Conservation (phyloP, 2,329 filamentous ascomycete genomes). For the Paraphoma sp. region DNA sequence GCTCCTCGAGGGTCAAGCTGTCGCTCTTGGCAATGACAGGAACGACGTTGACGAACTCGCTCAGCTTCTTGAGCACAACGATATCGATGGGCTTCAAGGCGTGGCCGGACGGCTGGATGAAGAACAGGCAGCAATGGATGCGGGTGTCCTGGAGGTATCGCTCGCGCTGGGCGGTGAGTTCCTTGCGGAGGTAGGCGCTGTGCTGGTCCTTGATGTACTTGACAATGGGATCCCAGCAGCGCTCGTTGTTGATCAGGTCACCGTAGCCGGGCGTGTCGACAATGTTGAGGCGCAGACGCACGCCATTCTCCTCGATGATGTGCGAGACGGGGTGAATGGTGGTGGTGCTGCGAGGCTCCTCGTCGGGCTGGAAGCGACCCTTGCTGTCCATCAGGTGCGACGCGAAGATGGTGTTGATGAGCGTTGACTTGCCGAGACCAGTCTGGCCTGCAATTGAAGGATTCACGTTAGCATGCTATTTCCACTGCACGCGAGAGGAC, state of each 20-base stretch:
- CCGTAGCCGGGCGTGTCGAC: slow-evolving; percentile 98
- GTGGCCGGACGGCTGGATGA: slow-evolving; percentile 98
- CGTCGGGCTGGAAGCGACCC: slow-evolving; percentile 89
- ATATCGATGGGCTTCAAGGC: slow-evolving; percentile 99
- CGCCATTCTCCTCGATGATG: slow-evolving; percentile 99
- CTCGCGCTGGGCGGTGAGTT: slow-evolving; percentile 98
- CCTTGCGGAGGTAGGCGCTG: slow-evolving; percentile 98
- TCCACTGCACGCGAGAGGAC: not conserved
- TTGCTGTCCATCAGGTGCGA: slow-evolving; percentile 99
- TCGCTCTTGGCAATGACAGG: slow-evolving; percentile 99
- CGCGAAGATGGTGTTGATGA: slow-evolving; percentile 99
- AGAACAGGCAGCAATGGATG: slow-evolving; percentile 99
- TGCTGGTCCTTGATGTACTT: slow-evolving; percentile 99
- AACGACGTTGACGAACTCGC: slow-evolving; percentile 98
- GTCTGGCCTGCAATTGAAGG: slow-evolving; percentile 76
- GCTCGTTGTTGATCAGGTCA: slow-evolving; percentile 99
- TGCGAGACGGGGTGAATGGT: slow-evolving; percentile 98
- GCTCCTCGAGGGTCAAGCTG: slow-evolving; percentile 93
- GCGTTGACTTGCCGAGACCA: slow-evolving; percentile 95
- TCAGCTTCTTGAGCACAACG: slow-evolving; percentile 98
- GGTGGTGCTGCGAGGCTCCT: slow-evolving; percentile 92
- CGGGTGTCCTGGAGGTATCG: slow-evolving; percentile 99
- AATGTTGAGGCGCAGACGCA: slow-evolving; percentile 96
- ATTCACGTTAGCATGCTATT: slow-evolving; percentile 12
- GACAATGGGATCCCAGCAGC: slow-evolving; percentile 99